Percentiles rank a stretch among this genome's conserved stretches.
Conservation (phyloP, 1,284 basidiomycete species). For the Pyrrhoderma noxium region DNA sequence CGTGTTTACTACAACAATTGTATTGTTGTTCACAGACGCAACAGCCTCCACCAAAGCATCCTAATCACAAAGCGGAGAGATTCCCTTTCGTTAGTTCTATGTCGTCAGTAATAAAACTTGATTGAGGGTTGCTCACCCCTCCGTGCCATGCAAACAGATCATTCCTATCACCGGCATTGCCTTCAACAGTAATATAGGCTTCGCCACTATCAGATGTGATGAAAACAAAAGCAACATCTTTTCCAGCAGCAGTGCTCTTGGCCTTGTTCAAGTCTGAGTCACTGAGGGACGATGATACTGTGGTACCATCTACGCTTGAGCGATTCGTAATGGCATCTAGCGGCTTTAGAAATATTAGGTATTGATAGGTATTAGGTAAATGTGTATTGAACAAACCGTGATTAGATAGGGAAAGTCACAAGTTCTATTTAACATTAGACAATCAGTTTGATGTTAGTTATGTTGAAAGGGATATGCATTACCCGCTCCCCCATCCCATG, state of each 20-base stretch:
- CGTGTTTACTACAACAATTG: conserved; percentile 70
- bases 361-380: not conserved
- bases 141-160: conserved; percentile 65
- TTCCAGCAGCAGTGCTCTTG: conserved; percentile 39
- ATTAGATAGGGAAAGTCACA: conserved; percentile 29
- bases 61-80: conserved; percentile 27
- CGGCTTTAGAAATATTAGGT: conserved; percentile 27
- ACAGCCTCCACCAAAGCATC: conserved; percentile 50
- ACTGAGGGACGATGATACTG: conserved; percentile 45
- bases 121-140: conserved; percentile 27
- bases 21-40: conserved; percentile 51
- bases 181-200: conserved; percentile 49
- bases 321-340: conserved; percentile 42
- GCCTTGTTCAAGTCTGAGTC: conserved; percentile 48
- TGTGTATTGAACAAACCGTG: conserved; percentile 21
- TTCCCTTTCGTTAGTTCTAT: conserved; percentile 14
- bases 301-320: conserved; percentile 33
- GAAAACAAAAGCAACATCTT: conserved; percentile 58
- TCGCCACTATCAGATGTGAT: conserved; percentile 46
- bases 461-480: no score
- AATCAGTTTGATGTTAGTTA: no score
- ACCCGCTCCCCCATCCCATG: conserved; percentile 57
- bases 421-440: conserved; percentile 19
- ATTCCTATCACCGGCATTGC: conserved; percentile 66
- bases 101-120: conserved; percentile 25